Evolutionary conservation across 2,329 filamentous ascomycete species (phyloP).

Genomic region (Colletotrichum horii): DNA sequence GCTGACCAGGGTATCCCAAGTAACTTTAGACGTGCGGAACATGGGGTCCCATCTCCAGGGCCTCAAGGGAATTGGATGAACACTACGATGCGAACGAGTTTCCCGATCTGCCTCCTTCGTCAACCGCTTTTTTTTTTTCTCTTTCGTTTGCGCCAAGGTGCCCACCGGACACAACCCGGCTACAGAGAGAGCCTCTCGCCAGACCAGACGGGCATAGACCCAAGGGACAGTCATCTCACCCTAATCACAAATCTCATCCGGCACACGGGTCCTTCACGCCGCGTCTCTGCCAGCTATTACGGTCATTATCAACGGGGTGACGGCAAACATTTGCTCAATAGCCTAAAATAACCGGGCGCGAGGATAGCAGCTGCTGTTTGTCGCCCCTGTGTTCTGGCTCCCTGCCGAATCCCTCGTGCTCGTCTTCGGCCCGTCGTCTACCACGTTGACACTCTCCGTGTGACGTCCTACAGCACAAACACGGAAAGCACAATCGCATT

Average conservation of each 20-base stretch:
- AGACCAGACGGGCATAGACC: not conserved
- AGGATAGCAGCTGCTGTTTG: not conserved
- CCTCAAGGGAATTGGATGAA: not conserved
- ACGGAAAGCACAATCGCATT: not conserved
- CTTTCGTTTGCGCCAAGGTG: not conserved
- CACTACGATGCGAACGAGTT: not conserved
- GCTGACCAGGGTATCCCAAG: not conserved
- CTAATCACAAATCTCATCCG: not conserved
- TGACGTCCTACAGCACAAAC: not conserved
- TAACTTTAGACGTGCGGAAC: not conserved
- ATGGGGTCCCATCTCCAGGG: not conserved
- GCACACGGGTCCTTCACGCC: not conserved
- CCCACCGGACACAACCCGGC: not conserved
- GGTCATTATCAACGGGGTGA: not conserved
- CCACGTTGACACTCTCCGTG: not conserved
- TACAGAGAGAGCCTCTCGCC: not conserved
- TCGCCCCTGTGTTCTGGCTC: not conserved
- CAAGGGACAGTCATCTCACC: not conserved
- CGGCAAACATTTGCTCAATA: slow-evolving; percentile 1
- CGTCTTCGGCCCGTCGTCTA: not conserved
- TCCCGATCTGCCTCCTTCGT: slow-evolving; percentile 1
- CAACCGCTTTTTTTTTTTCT: not conserved
- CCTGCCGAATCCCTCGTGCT: not conserved
- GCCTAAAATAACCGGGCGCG: not conserved
- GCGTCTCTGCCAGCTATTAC: not conserved